Evolutionary conservation across 441 rosid genomes (phyloP).

Genomic region (Dalechampia spathulata): DNA sequence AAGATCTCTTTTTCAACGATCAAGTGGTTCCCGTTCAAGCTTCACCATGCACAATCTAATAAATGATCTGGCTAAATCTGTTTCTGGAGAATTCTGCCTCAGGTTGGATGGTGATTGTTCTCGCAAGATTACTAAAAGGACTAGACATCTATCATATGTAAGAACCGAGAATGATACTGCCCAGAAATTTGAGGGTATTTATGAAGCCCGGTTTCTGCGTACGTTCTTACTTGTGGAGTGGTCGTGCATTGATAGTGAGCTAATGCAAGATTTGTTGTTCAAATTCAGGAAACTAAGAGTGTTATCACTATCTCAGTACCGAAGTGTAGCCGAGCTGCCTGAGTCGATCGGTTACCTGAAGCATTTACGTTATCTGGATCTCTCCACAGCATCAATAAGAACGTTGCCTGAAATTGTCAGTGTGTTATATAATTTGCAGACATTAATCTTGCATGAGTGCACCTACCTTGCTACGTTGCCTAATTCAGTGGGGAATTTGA

Average conservation of each 20-base stretch:
- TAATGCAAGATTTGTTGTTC: constrained; percentile 5
- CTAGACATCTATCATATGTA: constrained; percentile 5
- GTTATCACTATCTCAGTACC: constrained; percentile 7
- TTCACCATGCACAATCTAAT: constrained; percentile 25
- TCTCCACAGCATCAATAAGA: constrained; percentile 9
- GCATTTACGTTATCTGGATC: constrained; percentile 12
- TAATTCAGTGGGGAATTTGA: constrained; percentile 13
- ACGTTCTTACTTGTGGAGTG: constrained; percentile 2
- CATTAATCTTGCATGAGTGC: constrained; percentile 6
- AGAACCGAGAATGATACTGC: not conserved
- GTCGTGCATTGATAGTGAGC: constrained; percentile 10
- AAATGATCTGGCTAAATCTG: constrained; percentile 22
- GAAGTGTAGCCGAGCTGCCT: constrained; percentile 7
- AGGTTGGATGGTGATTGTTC: constrained; percentile 9
- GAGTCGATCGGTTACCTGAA: constrained; percentile 5
- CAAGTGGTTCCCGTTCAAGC: not conserved
- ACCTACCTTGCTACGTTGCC: constrained; percentile 16
- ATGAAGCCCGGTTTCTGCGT: constrained; percentile 2
- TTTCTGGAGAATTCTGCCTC: constrained; percentile 16
- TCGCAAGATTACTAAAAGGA: constrained; percentile 2
- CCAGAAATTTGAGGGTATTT: not conserved
- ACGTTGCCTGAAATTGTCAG: not conserved
- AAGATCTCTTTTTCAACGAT: constrained; percentile 25
- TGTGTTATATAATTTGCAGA: constrained; percentile 12
- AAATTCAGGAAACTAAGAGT: not conserved